Base-by-base conservation (phyloP, 441 rosid genomes). In the Sinapis alba region DNA sequence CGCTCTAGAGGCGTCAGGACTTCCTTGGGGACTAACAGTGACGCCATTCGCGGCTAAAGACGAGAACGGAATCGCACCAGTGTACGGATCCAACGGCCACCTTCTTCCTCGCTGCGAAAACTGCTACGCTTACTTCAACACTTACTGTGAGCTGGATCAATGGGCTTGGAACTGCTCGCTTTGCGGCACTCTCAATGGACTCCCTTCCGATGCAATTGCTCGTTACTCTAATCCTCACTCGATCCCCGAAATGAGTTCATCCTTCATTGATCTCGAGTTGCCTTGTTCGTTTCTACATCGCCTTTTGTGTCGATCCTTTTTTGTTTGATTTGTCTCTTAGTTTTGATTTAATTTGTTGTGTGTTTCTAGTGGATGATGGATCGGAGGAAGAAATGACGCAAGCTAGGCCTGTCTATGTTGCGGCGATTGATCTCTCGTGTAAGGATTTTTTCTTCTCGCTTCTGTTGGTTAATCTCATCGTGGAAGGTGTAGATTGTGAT, bases 111-210 rank as follows among this genome's bases (percentile, higher is more conserved):
- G 98, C 62, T 93, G 97, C 86, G 99, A 96, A 79, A 90, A 90
- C 76, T 93, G 98, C 72, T 93, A 86, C 73, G 98, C 90, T 1
- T 93, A 96, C 88, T 96, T 96, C 86, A 96, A 89, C 71, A 86
- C 93, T n/a, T 91, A 84, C 77, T 88, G 99, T 60, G 96, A 92
- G 58, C 88, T 96, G 51, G 99, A 93, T n/a, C 94, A 90, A 71
- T 93, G 99, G 99, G 93, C 97, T 19, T 96, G 99, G 98, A 84
- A 63, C 65, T 96, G 98, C 82, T 74, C 97, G 57, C 93, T 91
- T 30, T 96, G 98, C 71, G 97, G 96, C 20, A 88, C 97, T 23
- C 97, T 93, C 70, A 96, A 93, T 58, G 96, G 98, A 60, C 90
- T 96, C 27, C 60, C 93, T 53, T 82, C 93, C 13, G 83, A 90